These are phyloP conservation scores for Chlorella sp. DNA, from an alignment of 139 green algal genomes.

Conservation along the genomic window DNA sequence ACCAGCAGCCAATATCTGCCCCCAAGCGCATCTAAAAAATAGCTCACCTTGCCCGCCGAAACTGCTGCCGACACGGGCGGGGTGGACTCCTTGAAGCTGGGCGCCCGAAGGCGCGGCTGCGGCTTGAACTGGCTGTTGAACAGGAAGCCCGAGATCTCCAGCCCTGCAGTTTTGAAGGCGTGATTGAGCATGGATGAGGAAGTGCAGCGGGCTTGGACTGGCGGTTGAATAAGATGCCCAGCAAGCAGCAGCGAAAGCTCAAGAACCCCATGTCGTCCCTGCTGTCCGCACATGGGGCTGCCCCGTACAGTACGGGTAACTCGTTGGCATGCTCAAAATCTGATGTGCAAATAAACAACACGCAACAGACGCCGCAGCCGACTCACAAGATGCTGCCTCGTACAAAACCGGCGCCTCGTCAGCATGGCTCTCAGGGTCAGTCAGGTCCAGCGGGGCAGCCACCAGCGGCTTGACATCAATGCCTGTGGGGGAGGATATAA, in stretches of 20 bases:
- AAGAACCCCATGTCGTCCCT: no score
- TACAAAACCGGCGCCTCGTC: constrained; percentile 48
- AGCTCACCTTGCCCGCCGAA: constrained; percentile 8
- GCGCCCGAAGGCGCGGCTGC: neutral
- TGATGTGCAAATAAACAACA: neutral
- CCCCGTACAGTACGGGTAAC: no score
- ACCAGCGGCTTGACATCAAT: constrained; percentile 43
- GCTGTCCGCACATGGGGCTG: no score
- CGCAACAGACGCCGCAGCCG: neutral
- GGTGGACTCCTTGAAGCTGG: neutral
- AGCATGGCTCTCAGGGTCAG: neutral
- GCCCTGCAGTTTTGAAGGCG: neutral
- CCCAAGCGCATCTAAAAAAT: no score
- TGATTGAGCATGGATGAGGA: no score
- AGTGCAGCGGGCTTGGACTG: neutral
- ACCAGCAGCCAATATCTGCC: no score
- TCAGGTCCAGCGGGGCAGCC: constrained; percentile 25
- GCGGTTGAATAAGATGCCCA: constrained; percentile 54
- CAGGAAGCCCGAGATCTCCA: constrained; percentile 60
- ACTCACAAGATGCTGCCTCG: constrained; percentile 50
- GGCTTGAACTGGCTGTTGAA: constrained; percentile 38
- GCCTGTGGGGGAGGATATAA: neutral
- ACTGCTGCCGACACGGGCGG: neutral
- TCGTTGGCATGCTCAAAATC: no score
- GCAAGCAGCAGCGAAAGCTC: no score